These are phyloP conservation scores for Dendrobium officinale DNA, from an alignment of 106 monocot genomes.

Conservation along the genomic window DNA sequence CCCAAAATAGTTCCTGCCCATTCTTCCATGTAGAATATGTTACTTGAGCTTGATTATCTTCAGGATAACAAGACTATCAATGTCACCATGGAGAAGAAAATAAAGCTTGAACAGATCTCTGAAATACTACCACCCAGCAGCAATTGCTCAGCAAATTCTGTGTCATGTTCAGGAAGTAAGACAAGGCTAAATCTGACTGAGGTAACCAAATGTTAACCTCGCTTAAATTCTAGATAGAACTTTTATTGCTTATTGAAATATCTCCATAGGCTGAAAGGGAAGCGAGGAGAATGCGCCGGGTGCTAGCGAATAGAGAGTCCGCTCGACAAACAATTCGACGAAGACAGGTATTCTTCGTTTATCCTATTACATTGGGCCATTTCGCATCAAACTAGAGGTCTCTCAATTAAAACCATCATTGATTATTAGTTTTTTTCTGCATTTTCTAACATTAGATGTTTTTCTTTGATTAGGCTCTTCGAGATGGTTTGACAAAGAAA, in stretches of 20 bases:
- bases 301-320: slow-evolving; percentile 87
- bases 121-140: slow-evolving; percentile 10
- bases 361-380: neutral
- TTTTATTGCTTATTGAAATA: slow-evolving; percentile 5
- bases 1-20: neutral
- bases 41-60: neutral
- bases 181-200: slow-evolving; percentile 44
- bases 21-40: neutral
- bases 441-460: neutral
- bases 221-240: neutral
- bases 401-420: too few species aligned
- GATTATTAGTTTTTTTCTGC: too few species aligned
- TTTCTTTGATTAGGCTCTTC: slow-evolving; percentile 40
- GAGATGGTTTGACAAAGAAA: slow-evolving; percentile 54
- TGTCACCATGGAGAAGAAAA: neutral
- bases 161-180: slow-evolving; percentile 9
- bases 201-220: slow-evolving; percentile 27
- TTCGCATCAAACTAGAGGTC: too few species aligned
- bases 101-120: slow-evolving; percentile 4
- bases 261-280: slow-evolving; percentile 70
- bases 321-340: slow-evolving; percentile 87
- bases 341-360: slow-evolving; percentile 41
- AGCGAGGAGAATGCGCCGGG: slow-evolving; percentile 54
- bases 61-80: neutral
- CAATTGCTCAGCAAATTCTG: slow-evolving; percentile 15